Percentiles rank a stretch among this genome's conserved stretches.
Evolutionary conservation across 352 stramenopile species (phyloP).

Genomic region (Phytophthora macrochlamydospora): DNA sequence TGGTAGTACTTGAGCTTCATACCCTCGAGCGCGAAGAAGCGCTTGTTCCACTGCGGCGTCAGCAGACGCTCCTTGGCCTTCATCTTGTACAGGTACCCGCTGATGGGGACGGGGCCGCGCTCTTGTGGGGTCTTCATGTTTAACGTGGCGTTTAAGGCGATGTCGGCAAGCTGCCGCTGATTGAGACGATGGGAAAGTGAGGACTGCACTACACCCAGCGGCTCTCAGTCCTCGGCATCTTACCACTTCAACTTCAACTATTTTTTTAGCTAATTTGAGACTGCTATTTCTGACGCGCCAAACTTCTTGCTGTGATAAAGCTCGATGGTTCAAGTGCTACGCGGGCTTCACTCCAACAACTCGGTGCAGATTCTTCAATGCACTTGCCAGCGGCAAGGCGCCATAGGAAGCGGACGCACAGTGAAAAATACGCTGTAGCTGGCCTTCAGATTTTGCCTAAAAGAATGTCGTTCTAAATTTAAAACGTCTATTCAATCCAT

Average conservation of each 20-base stretch:
- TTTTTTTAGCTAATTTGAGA: background rate
- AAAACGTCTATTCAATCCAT: conserved; percentile 11
- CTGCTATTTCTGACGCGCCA: conserved; percentile 7
- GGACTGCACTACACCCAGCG: background rate
- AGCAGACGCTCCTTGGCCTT: conserved; percentile 74
- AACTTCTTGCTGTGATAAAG: background rate
- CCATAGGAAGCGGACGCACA: too few species aligned
- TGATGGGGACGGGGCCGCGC: conserved; percentile 73
- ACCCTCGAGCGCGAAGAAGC: conserved; percentile 81
- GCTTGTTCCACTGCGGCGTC: conserved; percentile 82
- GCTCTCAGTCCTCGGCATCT: conserved; percentile 19
- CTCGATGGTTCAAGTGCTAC: too few species aligned
- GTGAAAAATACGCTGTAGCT: too few species aligned
- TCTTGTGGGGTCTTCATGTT: conserved; percentile 61
- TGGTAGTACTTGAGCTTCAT: conserved; percentile 83
- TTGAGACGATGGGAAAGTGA: conserved; percentile 13
- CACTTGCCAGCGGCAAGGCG: too few species aligned
- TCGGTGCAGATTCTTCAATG: too few species aligned
- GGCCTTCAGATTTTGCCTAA: too few species aligned
- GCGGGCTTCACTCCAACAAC: too few species aligned
- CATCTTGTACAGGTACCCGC: conserved; percentile 87
- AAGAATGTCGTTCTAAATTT: conserved; percentile 4
- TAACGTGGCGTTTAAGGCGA: conserved; percentile 10
- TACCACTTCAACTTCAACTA: conserved; percentile 25
- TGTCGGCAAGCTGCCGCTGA: background rate